phyloP scores from a whole-genome alignment of 768 basidiomycete species.

The Pleurotus giganteus region DNA sequence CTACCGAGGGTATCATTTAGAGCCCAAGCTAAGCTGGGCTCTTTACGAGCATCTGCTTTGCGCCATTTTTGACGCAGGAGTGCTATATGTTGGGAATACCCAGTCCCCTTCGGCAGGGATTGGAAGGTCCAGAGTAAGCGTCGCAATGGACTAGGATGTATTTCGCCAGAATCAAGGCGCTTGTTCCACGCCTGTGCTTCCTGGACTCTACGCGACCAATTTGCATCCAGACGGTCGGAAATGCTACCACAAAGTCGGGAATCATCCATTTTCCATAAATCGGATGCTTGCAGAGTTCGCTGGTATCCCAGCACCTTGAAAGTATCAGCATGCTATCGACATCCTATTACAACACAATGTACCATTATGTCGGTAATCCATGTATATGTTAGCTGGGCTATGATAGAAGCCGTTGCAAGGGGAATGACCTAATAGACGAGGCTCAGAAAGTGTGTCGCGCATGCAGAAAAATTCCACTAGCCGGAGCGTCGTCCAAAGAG shows the following conservation, averaged over 20 bases:
- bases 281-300: conserved; percentile 69
- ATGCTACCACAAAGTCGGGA: conserved; percentile 47
- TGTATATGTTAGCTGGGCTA: conserved; percentile 59
- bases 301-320: conserved; percentile 62
- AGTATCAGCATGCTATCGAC: not conserved
- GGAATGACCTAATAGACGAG: conserved; percentile 50
- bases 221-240: conserved; percentile 50
- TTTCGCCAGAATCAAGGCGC: conserved; percentile 40
- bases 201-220: conserved; percentile 48
- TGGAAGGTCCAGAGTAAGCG: conserved; percentile 42
- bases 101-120: conserved; percentile 21
- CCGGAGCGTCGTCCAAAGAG: conserved; percentile 54
- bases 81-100: conserved; percentile 23
- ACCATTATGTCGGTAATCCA: conserved; percentile 68
- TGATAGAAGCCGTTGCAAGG: conserved; percentile 50
- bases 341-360: not conserved
- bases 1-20: conserved; percentile 58
- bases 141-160: conserved; percentile 36
- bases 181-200: conserved; percentile 58
- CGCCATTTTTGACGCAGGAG: conserved; percentile 43
- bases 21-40: conserved; percentile 56
- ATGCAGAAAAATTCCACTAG: conserved; percentile 17
- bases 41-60: conserved; percentile 38
- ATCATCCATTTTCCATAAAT: conserved; percentile 67
- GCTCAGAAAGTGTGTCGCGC: not conserved